Base-by-base conservation (phyloP, 495 filamentous ascomycete genomes). In the Chaetomidium leptoderma region DNA sequence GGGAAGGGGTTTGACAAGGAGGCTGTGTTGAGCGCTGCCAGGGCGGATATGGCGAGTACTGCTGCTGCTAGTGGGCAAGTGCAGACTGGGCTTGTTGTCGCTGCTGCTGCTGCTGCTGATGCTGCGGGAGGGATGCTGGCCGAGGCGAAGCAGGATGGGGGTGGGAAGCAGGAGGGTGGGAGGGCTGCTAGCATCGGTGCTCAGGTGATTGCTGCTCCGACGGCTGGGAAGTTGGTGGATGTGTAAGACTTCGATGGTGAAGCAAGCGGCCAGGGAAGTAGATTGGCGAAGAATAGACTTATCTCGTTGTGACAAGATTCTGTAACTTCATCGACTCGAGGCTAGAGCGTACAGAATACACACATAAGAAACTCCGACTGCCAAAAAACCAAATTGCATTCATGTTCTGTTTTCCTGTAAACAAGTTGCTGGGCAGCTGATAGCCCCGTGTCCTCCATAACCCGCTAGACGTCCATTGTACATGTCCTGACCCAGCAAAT, bases 221-320 rank as follows among this genome's bases (percentile, higher is more conserved):
- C 32, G 26, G 35, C 32, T 21, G 43, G 0, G 16, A 58, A 42
- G 23, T 35, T 50, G 37, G 36, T 57, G 10, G 52, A 51, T 57
- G 43, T 50, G 29, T 51, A 35, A 5, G 21, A 24, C 17, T 21
- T 11, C 21, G 37, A 21, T 21, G n/a, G 21, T 29, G 19, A 46
- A 53, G 21, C 19, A 42, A 48, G 2, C 3, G 11, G 39, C 6
- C 11, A 17, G 10, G 23, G 3, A 32, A 46, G 43, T 13, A 19
- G 40, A 19, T 8, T 32, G 30, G 14, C 4, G 6, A 39, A 39
- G 23, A 46, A 29, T 23, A 10, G 19, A 43, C 19, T 11, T 4
- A 9, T 39, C 36, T 16, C 9, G 6, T 39, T 39, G 7, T 42
- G 10, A 16, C 36, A 39, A 39, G 16, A 11, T 5, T 11, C n/a